phyloP scores from a whole-genome alignment of 306 rosid species.

The Senna tora region DNA sequence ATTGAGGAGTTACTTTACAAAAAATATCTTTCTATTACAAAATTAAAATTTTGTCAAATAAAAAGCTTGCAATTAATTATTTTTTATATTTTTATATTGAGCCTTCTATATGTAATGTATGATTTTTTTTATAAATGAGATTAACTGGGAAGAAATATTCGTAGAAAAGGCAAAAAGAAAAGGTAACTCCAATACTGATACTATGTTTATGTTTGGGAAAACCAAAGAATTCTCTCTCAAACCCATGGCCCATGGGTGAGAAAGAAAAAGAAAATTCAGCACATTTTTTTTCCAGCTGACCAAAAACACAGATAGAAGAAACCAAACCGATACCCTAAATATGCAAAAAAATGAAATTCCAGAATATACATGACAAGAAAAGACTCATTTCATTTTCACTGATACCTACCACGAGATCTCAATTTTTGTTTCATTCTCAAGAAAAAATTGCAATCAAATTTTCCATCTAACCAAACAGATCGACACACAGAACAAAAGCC shows the following conservation, averaged over 20 bases:
- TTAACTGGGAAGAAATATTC: no score
- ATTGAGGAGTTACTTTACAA: no score
- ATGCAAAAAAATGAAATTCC: no score
- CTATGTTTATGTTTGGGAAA: no score
- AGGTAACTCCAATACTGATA: no score
- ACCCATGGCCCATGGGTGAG: neutral
- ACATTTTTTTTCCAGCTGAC: neutral
- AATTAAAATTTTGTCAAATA: neutral
- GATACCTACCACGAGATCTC: neutral
- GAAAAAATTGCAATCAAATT: neutral
- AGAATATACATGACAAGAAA: neutral
- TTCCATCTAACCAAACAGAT: neutral
- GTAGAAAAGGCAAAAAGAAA: no score
- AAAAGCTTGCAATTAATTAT: no score
- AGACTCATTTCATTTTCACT: neutral
- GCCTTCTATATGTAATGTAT: neutral
- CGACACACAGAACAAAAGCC: neutral
- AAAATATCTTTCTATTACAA: neutral
- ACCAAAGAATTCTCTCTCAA: neutral
- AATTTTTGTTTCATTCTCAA: neutral
- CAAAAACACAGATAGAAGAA: neutral
- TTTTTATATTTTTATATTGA: no score
- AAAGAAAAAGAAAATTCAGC: neutral
- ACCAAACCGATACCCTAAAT: no score
- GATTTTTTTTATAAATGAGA: no score